Evolutionary conservation across 805 yeast species (phyloP).

Genomic region (Wickerhamiella siamensis): DNA sequence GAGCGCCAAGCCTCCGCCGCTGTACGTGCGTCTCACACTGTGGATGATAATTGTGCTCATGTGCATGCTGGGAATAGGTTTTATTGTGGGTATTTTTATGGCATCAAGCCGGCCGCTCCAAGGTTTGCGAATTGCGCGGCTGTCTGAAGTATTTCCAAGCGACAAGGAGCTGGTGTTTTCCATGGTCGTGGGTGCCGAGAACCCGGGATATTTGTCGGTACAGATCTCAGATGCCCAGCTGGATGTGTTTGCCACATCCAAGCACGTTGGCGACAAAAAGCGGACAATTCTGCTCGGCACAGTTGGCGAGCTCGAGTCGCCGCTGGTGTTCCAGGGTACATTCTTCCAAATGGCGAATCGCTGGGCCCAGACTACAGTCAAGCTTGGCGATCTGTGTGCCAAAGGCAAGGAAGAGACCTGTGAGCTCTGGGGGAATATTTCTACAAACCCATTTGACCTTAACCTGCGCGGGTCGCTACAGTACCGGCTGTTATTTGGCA

Average conservation of each 20-base stretch:
- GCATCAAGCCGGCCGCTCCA: slow-evolving; percentile 79
- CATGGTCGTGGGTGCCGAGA: slow-evolving; percentile 61
- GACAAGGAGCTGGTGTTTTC: slow-evolving; percentile 77
- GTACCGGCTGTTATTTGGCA: slow-evolving; percentile 54
- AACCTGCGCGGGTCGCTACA: slow-evolving; percentile 69
- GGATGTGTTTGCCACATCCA: slow-evolving; percentile 54
- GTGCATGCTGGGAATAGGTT: slow-evolving; percentile 37
- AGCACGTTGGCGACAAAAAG: slow-evolving; percentile 21
- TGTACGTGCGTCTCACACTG: slow-evolving; percentile 20
- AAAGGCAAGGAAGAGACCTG: slow-evolving; percentile 22
- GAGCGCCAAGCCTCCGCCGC: slow-evolving; percentile 4
- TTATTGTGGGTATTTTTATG: slow-evolving; percentile 65
- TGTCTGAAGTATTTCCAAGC: slow-evolving; percentile 61
- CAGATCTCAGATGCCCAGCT: slow-evolving; percentile 50
- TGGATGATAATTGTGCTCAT: slow-evolving; percentile 23
- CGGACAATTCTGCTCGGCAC: slow-evolving; percentile 70
- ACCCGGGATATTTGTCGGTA: slow-evolving; percentile 73
- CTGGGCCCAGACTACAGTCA: slow-evolving; percentile 52
- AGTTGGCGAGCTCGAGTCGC: slow-evolving; percentile 49
- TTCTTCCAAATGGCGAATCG: slow-evolving; percentile 38
- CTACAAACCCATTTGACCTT: slow-evolving; percentile 70
- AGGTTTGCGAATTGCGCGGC: slow-evolving; percentile 42
- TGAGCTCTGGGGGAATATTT: slow-evolving; percentile 58
- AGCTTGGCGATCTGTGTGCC: slow-evolving; percentile 57
- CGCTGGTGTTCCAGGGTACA: slow-evolving; percentile 63